Evolutionary conservation across 768 basidiomycete species (phyloP).

Genomic region (Mycena indigotica): DNA sequence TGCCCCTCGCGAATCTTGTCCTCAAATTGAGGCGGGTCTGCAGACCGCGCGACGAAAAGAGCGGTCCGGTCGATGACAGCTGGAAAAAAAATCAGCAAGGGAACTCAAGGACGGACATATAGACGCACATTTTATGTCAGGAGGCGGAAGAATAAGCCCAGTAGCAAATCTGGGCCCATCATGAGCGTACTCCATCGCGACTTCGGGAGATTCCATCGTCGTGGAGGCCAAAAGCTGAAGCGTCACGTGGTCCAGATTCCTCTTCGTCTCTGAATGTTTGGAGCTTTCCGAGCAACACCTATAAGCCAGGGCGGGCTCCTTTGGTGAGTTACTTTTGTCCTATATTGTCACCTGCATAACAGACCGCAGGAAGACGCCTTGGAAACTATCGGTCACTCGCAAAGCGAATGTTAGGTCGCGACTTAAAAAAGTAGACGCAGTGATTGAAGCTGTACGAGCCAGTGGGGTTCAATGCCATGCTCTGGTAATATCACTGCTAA

Average conservation of each 20-base stretch:
- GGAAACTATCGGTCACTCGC: slow-evolving; percentile 87
- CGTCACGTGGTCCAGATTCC: slow-evolving; percentile 18
- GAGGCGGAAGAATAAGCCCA: slow-evolving; percentile 93
- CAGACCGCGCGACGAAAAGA: slow-evolving; percentile 87
- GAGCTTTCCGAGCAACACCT: slow-evolving; percentile 76
- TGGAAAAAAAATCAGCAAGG: slow-evolving; percentile 32
- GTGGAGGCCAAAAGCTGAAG: slow-evolving; percentile 31
- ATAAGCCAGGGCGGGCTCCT: slow-evolving; percentile 76
- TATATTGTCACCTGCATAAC: background rate
- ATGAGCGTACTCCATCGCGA: slow-evolving; percentile 32
- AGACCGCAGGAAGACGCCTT: slow-evolving; percentile 83
- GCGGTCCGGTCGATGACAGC: slow-evolving; percentile 97
- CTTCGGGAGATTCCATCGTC: slow-evolving; percentile 41
- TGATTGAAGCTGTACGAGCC: slow-evolving; percentile 83
- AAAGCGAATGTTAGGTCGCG: slow-evolving; percentile 90
- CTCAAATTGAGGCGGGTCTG: slow-evolving; percentile 90
- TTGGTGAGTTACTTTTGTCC: slow-evolving; percentile 57
- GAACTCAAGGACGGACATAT: slow-evolving; percentile 25
- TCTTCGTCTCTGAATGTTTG: slow-evolving; percentile 62
- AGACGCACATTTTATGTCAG: slow-evolving; percentile 88
- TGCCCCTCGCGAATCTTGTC: slow-evolving; percentile 97
- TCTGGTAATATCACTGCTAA: too few species aligned
- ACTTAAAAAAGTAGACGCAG: slow-evolving; percentile 89
- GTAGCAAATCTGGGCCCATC: slow-evolving; percentile 60
- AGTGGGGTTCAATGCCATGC: slow-evolving; percentile 80